phyloP scores from a whole-genome alignment of 2,329 filamentous ascomycete species.

The Mycocentrospora acerina region DNA sequence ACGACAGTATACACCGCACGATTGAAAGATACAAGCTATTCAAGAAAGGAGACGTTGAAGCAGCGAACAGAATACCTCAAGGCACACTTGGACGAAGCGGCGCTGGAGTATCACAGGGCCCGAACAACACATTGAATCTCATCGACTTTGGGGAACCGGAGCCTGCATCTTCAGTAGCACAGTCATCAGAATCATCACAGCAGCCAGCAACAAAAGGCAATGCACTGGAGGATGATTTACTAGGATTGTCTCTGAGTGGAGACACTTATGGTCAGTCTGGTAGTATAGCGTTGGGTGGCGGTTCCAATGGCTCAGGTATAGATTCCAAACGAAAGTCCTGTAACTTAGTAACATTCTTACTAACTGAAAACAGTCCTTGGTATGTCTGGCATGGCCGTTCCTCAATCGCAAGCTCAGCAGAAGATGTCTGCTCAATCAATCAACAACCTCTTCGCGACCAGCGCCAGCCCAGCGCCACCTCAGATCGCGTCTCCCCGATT shows the following conservation, averaged over 20 bases:
- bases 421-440: slow-evolving; percentile 53
- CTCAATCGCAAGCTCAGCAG: slow-evolving; percentile 40
- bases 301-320: slow-evolving; percentile 43
- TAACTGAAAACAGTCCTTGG: slow-evolving; percentile 31
- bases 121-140: slow-evolving; percentile 79
- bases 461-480: slow-evolving; percentile 41
- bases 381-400: slow-evolving; percentile 35
- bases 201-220: slow-evolving; percentile 55
- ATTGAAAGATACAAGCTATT: slow-evolving; percentile 93
- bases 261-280: slow-evolving; percentile 72
- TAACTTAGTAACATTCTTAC: background rate
- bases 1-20: slow-evolving; percentile 97
- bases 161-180: slow-evolving; percentile 44
- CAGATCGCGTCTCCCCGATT: slow-evolving; percentile 52
- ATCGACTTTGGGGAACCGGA: slow-evolving; percentile 83
- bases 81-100: slow-evolving; percentile 71
- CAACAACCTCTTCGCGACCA: slow-evolving; percentile 59
- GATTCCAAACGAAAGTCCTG: background rate
- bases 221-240: slow-evolving; percentile 83
- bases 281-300: slow-evolving; percentile 76
- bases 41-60: slow-evolving; percentile 91
- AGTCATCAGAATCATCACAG: slow-evolving; percentile 42
- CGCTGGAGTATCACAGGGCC: slow-evolving; percentile 64
- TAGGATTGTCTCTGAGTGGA: slow-evolving; percentile 78
- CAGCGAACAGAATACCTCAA: slow-evolving; percentile 77